These are phyloP conservation scores for Lepidium aucheri DNA, from an alignment of 345 rosid species.

Conservation along the genomic window DNA sequence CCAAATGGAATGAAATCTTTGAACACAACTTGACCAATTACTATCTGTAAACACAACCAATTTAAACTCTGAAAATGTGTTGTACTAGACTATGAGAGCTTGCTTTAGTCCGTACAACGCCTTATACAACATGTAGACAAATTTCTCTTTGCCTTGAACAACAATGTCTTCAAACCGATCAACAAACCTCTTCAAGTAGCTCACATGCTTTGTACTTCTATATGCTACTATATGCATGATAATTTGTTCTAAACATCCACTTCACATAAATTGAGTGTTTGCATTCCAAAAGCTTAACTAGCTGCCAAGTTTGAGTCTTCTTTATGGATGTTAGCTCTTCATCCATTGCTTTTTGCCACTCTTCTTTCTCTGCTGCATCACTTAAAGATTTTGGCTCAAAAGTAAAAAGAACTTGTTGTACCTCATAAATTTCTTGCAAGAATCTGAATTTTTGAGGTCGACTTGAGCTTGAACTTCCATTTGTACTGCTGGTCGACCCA, in stretches of 20 bases:
- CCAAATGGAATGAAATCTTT: too few relatives aligned
- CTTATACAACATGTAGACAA: background rate
- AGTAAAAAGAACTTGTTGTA: background rate
- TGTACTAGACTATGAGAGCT: too few relatives aligned
- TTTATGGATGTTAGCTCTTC: background rate
- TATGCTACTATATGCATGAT: background rate
- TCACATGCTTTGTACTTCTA: constrained; percentile 1
- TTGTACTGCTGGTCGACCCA: background rate
- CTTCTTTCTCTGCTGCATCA: background rate
- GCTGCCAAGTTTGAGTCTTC: background rate
- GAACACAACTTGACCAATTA: too few relatives aligned
- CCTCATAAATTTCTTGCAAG: background rate
- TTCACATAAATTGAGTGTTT: constrained; percentile 2
- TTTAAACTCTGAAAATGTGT: background rate
- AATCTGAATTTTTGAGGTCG: background rate
- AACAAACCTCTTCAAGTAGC: background rate
- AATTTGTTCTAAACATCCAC: constrained; percentile 10
- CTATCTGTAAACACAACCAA: background rate
- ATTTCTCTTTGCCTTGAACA: background rate
- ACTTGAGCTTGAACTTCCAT: background rate
- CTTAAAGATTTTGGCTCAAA: background rate
- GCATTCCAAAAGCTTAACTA: background rate
- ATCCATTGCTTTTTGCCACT: background rate
- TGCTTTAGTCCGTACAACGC: too few relatives aligned
- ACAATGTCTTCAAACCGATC: background rate